Evolutionary conservation across 169 alveolate genomes (phyloP).

Genomic region (Plasmodium adleri): DNA sequence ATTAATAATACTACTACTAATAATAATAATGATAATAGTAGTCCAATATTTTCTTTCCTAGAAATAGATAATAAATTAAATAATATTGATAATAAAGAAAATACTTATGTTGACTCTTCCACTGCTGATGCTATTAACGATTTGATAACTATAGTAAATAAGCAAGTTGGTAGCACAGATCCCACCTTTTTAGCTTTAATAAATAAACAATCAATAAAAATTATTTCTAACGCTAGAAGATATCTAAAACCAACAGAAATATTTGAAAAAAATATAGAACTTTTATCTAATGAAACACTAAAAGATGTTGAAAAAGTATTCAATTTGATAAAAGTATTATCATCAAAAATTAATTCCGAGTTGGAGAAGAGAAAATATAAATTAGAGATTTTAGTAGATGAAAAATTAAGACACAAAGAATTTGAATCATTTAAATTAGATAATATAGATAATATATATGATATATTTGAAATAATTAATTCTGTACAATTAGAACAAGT

Average conservation of each 20-base stretch:
- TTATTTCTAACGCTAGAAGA: conserved; percentile 72
- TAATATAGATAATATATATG: conserved; percentile 16
- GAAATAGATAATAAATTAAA: not conserved
- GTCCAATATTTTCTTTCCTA: conserved; percentile 4
- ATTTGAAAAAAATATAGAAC: conserved; percentile 72
- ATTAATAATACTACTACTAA: not conserved
- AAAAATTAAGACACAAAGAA: conserved; percentile 61
- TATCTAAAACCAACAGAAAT: conserved; percentile 65
- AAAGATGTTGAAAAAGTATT: conserved; percentile 73
- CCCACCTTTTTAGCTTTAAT: conserved; percentile 73
- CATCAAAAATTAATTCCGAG: conserved; percentile 65
- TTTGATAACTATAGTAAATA: conserved; percentile 57
- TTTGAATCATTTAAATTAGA: conserved; percentile 65
- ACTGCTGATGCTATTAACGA: conserved; percentile 74
- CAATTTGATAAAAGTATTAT: conserved; percentile 50
- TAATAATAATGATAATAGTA: not conserved
- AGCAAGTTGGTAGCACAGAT: conserved; percentile 71
- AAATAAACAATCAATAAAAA: conserved; percentile 52
- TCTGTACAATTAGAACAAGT: conserved; percentile 64
- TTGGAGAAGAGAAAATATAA: conserved; percentile 64
- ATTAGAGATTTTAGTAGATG: conserved; percentile 50
- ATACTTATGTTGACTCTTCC: conserved; percentile 54
- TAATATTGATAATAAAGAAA: conserved; percentile 20
- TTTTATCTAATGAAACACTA: conserved; percentile 68
- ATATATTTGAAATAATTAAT: conserved; percentile 41